phyloP scores from a whole-genome alignment of 805 yeast genomes.

The Yarrowia porcina region DNA sequence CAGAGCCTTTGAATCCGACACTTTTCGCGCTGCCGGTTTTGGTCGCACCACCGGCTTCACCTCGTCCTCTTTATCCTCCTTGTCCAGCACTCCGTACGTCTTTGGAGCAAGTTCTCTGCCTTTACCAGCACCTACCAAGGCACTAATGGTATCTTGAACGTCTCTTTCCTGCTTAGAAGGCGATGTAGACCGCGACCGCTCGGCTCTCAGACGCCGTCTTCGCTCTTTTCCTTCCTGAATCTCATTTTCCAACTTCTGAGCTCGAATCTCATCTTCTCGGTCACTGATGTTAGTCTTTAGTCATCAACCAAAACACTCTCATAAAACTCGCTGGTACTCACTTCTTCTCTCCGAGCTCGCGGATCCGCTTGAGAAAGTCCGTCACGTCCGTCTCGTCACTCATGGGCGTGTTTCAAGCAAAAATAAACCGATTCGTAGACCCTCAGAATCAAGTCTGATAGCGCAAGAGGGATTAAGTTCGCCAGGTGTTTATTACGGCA shows the following conservation, averaged over 20 bases:
- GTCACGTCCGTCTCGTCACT: conserved; percentile 32
- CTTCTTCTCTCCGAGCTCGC: conserved; percentile 37
- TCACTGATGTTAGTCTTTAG: conserved; percentile 28
- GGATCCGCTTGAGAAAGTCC: conserved; percentile 35
- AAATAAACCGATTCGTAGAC: too few relatives aligned
- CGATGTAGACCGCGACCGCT: conserved; percentile 30
- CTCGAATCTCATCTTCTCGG: conserved; percentile 37
- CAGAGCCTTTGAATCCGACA: conserved; percentile 13
- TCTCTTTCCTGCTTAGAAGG: conserved; percentile 28
- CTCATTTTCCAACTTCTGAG: conserved; percentile 35
- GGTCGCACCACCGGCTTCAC: neutral
- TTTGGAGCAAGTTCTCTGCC: conserved; percentile 10
- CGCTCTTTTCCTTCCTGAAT: conserved; percentile 35
- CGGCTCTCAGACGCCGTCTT: conserved; percentile 33
- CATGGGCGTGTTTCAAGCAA: conserved; percentile 6
- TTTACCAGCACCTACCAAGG: neutral
- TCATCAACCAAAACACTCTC: too few relatives aligned
- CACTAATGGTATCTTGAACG: neutral
- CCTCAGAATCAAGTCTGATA: too few relatives aligned
- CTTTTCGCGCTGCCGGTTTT: conserved; percentile 8
- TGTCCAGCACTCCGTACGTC: neutral
- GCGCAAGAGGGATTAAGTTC: conserved; percentile 21
- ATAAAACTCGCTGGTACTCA: too few relatives aligned
- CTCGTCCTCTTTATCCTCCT: neutral
- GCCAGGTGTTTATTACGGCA: conserved; percentile 1